Evolutionary conservation across 805 yeast species (phyloP), one percentile per base, ranked within the genome.

Genomic region (Kuraishia piskuri): DNA sequence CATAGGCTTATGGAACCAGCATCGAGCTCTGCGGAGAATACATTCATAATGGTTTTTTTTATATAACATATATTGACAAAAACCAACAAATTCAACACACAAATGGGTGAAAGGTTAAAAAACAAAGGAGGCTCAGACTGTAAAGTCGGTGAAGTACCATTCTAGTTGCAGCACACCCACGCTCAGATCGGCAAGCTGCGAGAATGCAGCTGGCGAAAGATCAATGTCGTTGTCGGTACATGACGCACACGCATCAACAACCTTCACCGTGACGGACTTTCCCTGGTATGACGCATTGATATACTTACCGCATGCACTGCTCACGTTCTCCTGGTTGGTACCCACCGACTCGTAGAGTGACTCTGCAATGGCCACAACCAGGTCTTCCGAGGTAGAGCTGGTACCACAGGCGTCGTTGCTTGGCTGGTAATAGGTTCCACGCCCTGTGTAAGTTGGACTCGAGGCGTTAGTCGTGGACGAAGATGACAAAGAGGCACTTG

Each of bases 191-290:
- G 82, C 83, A 52, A 80, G 64, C 53, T 71, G 56, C 7, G 61
- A 46, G 56, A 80, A 80, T 3, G 84, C 84, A 48, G 73, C 52
- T n/a, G 82, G 81, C 12, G 83, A 77, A 52, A 80, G 73, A 61
- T 80, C 84, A 53, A 80, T 68, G 59, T 77, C 80, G 53, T 67
- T 53, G 22, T 68, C 67, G 44, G 65, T 57, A 58, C 84, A 80
- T 1, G 77, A 80, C 47, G 61, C 76, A 62, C 84, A 80, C 20
- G 79, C 66, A 63, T 80, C 84, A 22, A 76, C 81, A 49, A 79
- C 82, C 26, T 72, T 75, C 46, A 79, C 84, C 24, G 66, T 70
- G 49, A 79, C 80, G 19, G 79, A 69, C 48, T 77, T 78, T 24
- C 79, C 80, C 51, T 67, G 62, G 60, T 75, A 78, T 55, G 52